Base-by-base conservation (phyloP, 2,329 filamentous ascomycete genomes). In the Albophoma yamanashiensis region DNA sequence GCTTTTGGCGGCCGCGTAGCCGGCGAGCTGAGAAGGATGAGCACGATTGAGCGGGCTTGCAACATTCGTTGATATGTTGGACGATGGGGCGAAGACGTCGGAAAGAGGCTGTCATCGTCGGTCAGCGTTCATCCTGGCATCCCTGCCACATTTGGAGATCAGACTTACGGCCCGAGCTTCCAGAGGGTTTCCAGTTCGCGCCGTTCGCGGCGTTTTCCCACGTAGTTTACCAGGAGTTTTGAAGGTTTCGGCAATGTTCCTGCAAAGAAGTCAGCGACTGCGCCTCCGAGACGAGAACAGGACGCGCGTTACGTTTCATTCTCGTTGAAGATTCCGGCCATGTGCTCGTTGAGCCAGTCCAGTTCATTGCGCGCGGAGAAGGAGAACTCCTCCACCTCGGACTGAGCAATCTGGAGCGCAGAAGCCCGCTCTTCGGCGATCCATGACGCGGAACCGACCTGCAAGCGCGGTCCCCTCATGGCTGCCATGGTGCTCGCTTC, bases 311-410 rank as follows among this genome's bases (percentile, higher is more conserved):
- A 97, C 94, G 92, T 84, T 75, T 92, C 86, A 70, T 92, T 89
- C 67, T 88, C 86, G 68, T 87, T 88, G 72, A 97, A 96, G 69
- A 99, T 91, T 64, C 96, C 91, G 57, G 86, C 85, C 93, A 99
- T 97, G 74, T 99, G 94, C 76, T 97, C 94, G 70, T 99, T 97
- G 67, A 99, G 80, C 94, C 94, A 99, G 72, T 97, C 92, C 69
- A 97, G 79, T 73, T 99, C 94, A 75, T 97, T 96, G 61, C 90
- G 86, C 63, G 91, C 92, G 38, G 92, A 91, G 76, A 90, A 97
- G 52, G 89, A 85, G 70, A 97, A 95, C 76, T 99, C 95, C 66
- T 97, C 93, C 59, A 90, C 83, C 73, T 97, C 94, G 60, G 91
- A 84, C 55, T 88, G 82, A 20, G 89, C 83, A 64, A 97, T 86